Base-by-base conservation (phyloP, 768 basidiomycete species). In the Phaffia tasmanica region DNA sequence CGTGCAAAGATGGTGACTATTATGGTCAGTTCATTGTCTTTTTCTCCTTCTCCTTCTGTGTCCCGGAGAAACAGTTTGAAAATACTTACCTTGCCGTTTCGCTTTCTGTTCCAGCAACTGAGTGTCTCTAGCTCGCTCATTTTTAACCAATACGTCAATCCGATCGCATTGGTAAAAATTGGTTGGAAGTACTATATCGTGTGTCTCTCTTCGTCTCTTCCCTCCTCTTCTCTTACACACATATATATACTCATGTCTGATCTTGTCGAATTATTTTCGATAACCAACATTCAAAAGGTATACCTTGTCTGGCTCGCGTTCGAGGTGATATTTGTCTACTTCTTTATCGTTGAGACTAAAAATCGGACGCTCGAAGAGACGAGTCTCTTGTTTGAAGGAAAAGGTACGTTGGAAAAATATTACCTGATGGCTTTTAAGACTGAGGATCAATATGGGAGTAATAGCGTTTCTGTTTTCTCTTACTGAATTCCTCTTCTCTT, bases 1-100 rank as follows among this genome's bases (percentile, higher is more conserved):
- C 88, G 89, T 75, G 88, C 88, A 70, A 91, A 89, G 80, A 88
- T 89, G 63, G 85, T 88, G 79, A 86, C 81, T 70, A 72, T 90
- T 64, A 88, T 90, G 81, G 70, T 73, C 69, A 67, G 75, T 48
- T 14, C 7, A 51, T 47, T 23, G 48, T 51, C 6, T 18, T 51
- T 15, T 48, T 16, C 23, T n/a, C 15, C 7, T 57, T 35, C 46
- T 18, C 5, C 23, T 23, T n/a, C 18, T 23, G 5, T 15, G 25
- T 9, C 16, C 19, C n/a, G 6, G 9, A 23, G 30, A 7, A 46
- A 65, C 16, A 54, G 63, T 15, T 55, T 56, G 2, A 62, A 59
- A 32, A 55, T 57, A 59, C 19, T 50, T 49, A 42, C 11, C 11
- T 42, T 4, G 4, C 11, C 35, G 6, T 42, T 42, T 11, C 35